Evolutionary conservation across 129 eudicot genomes (phyloP).

Genomic region (Saussurea involucrata): DNA sequence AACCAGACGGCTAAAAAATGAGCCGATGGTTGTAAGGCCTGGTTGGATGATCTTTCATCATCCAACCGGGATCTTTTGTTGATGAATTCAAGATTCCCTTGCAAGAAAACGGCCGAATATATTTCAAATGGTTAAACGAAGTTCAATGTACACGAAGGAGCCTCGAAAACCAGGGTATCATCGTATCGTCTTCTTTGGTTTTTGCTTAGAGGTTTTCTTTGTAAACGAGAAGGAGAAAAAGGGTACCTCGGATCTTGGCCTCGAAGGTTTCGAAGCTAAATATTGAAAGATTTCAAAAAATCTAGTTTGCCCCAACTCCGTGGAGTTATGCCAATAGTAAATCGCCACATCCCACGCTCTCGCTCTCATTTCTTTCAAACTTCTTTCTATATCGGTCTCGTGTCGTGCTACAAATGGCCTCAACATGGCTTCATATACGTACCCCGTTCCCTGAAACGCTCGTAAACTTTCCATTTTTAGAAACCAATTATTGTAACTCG

Average conservation of each 20-base stretch:
- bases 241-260: conserved; percentile 54
- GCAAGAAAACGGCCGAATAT: conserved; percentile 11
- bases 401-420: conserved; percentile 67
- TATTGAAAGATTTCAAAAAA: conserved; percentile 57
- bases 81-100: conserved; percentile 4
- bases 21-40: background rate
- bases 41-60: background rate
- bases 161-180: conserved; percentile 10
- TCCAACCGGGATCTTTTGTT: background rate
- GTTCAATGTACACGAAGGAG: conserved; percentile 26
- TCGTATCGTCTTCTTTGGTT: conserved; percentile 28
- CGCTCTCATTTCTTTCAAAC: conserved; percentile 55
- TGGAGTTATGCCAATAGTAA: conserved; percentile 80
- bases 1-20: background rate
- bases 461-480: conserved; percentile 6
- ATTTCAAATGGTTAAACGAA: conserved; percentile 3
- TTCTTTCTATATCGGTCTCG: conserved; percentile 76
- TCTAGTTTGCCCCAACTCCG: conserved; percentile 65
- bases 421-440: conserved; percentile 60
- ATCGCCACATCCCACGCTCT: conserved; percentile 84
- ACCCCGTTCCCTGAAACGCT: conserved; percentile 68
- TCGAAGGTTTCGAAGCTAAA: conserved; percentile 46
- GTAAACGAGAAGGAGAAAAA: conserved; percentile 25
- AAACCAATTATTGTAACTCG: background rate
- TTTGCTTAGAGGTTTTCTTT: conserved; percentile 33